phyloP scores from a whole-genome alignment of 2,329 filamentous ascomycete species.

The Rosellinia necatrix region DNA sequence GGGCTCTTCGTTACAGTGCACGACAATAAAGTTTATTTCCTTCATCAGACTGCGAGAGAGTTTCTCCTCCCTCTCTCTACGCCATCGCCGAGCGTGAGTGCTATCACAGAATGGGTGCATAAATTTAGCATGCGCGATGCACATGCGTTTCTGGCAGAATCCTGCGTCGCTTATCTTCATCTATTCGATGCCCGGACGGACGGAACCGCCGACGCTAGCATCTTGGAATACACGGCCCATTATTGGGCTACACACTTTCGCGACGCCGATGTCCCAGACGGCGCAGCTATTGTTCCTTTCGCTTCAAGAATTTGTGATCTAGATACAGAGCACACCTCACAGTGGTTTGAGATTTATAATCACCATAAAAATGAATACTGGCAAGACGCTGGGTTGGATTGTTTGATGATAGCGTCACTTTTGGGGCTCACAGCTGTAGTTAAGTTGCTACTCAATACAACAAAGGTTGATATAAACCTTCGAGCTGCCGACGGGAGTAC shows the following conservation, averaged over 20 bases:
- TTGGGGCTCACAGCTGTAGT: not conserved
- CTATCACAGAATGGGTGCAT: not conserved
- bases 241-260: not conserved
- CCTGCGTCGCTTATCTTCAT: not conserved
- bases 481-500: not conserved
- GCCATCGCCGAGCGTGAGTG: not conserved
- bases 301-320: not conserved
- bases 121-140: not conserved
- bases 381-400: no score
- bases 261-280: not conserved
- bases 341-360: not conserved
- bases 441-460: not conserved
- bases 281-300: not conserved
- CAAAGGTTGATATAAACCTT: not conserved
- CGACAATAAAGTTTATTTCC: not conserved
- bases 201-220: not conserved
- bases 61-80: not conserved
- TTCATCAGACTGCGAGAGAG: slow-evolving; percentile 8
- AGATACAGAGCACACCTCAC: not conserved
- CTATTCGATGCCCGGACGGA: not conserved
- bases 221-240: not conserved
- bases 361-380: not conserved
- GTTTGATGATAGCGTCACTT: not conserved
- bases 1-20: not conserved
- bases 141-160: slow-evolving; percentile 2